A percentile compares a stretch with the other conserved stretches of the same genome.
Conservation (phyloP, 352 stramenopile species). For the Globisporangium apiculatum region DNA sequence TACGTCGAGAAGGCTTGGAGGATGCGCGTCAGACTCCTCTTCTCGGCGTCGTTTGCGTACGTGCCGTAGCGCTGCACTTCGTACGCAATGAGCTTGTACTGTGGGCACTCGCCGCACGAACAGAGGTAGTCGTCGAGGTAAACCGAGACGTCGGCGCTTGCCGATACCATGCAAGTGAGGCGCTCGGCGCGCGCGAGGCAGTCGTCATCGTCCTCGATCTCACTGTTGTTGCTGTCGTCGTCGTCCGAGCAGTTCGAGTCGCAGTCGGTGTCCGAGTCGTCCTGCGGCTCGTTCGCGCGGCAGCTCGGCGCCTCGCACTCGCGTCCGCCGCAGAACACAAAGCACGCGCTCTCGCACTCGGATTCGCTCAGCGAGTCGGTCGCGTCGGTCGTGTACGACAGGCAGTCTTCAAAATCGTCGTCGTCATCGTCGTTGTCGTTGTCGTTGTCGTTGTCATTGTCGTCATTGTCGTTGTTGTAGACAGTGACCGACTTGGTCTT, state of each 20-base stretch:
- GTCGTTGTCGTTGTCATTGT: not conserved
- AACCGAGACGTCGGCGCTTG: constrained; percentile 24
- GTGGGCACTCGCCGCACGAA: constrained; percentile 49
- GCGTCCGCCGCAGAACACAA: constrained; percentile 2
- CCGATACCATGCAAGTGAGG: constrained; percentile 9
- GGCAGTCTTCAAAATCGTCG: constrained; percentile 23
- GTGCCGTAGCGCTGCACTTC: constrained; percentile 29
- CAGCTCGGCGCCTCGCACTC: constrained; percentile 2
- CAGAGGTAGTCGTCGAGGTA: constrained; percentile 63
- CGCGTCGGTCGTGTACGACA: constrained; percentile 39
- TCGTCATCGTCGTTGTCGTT: constrained; percentile 7
- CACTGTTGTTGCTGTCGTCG: constrained; percentile 13
- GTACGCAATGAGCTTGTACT: constrained; percentile 38
- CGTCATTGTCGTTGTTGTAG: not conserved
- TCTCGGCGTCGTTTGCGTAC: constrained; percentile 24
- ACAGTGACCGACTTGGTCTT: constrained; percentile 5
- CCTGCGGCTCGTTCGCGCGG: not conserved
- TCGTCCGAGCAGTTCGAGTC: constrained; percentile 4
- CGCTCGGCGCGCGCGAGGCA: constrained; percentile 28
- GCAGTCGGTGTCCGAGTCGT: not conserved
- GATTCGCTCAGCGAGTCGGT: constrained; percentile 40
- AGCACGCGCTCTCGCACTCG: constrained; percentile 15
- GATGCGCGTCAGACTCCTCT: constrained; percentile 34
- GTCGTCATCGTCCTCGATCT: constrained; percentile 21
- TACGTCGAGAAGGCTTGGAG: constrained; percentile 69